Base-by-base conservation (phyloP, 306 rosid species). In the Lotus japonicus region DNA sequence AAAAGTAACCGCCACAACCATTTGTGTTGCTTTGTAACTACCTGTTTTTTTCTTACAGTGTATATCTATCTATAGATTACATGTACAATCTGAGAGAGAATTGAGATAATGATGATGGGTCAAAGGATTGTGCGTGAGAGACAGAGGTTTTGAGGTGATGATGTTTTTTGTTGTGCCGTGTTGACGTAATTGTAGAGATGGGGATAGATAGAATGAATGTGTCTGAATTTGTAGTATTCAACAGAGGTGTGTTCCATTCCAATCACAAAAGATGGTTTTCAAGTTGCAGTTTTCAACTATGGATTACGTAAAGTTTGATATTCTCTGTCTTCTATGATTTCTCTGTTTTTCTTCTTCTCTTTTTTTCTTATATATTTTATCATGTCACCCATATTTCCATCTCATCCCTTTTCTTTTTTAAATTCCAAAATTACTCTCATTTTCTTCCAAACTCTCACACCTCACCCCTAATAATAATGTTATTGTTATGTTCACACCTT, bases 1-100 rank as follows among this genome's bases (percentile, higher is more conserved):
- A 57, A 78, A 64, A 70, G 33, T 49, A 48, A 60, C 72, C 38
- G 74, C 84, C 96, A 90, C 85, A 21, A 21, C n/a, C n/a, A n/a
- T n/a, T 74, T 3, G 56, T 46, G 26, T 51, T 68, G 67, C 18
- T 4, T 21, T 15, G 58, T 52, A 52, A 45, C 28, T 21, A 51
- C 17, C 7, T 31, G n/a, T 31, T 31, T 31, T 2, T 23, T 28
- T 4, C 46, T 63, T 38, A 62, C 68, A 67, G n/a, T 15, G n/a
- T 38, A 1, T 38, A 0, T 41, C 16, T 14, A 7, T 8, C 46
- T 14, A 7, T 8, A 48, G n/a, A 35, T 58, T 18, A 41, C 5
- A 10, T 26, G 54, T 48, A 48, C 50, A 12, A 38, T 7, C 0
- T 26, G 23, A 1, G 23, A 56, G 1, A 4, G 55, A 73, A 44